A percentile compares a stretch with the other conserved stretches of the same genome.
These are phyloP conservation scores for Boletus fagicola DNA, from an alignment of 768 basidiomycete species.

Conservation along the genomic window DNA sequence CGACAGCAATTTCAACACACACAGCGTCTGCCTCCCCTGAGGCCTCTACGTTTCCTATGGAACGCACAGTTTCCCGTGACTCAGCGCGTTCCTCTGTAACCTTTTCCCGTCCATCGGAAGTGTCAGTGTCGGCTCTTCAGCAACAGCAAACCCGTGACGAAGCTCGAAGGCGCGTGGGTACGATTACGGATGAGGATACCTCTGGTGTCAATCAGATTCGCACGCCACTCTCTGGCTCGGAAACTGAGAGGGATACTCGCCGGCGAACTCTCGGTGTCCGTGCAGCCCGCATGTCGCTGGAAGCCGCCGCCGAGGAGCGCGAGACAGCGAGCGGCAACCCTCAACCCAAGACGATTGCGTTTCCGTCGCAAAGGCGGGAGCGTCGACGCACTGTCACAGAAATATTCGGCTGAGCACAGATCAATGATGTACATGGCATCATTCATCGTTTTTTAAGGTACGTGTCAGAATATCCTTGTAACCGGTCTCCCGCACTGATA, in stretches of 20 bases:
- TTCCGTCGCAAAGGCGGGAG: slow-evolving; percentile 37
- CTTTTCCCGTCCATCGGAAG: slow-evolving; percentile 61
- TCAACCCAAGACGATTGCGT: slow-evolving; percentile 39
- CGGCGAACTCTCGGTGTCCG: slow-evolving; percentile 39
- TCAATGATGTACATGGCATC: slow-evolving; percentile 12
- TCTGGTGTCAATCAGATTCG: slow-evolving; percentile 25
- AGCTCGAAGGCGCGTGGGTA: slow-evolving; percentile 35
- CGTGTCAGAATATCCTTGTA: neutral
- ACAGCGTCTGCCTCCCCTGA: slow-evolving; percentile 54
- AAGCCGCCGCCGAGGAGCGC: slow-evolving; percentile 31
- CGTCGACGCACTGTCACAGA: slow-evolving; percentile 53
- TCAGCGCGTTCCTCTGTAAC: slow-evolving; percentile 50
- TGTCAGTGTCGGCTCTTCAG: slow-evolving; percentile 55
- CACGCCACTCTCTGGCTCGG: slow-evolving; percentile 42
- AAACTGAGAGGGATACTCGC: slow-evolving; percentile 49
- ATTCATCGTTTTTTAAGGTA: slow-evolving; percentile 18
- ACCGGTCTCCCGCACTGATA: neutral
- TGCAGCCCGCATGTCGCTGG: slow-evolving; percentile 48
- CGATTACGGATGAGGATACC: slow-evolving; percentile 25
- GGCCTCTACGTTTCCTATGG: slow-evolving; percentile 31
- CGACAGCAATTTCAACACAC: slow-evolving; percentile 65
- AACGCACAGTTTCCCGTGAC: slow-evolving; percentile 48
- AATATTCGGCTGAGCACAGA: slow-evolving; percentile 36
- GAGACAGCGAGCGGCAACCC: slow-evolving; percentile 29
- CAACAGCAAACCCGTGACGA: slow-evolving; percentile 45